Evolutionary conservation across 1,284 basidiomycete genomes (phyloP), one percentile per base, ranked within the genome.

Genomic region (Ustilago hordei): DNA sequence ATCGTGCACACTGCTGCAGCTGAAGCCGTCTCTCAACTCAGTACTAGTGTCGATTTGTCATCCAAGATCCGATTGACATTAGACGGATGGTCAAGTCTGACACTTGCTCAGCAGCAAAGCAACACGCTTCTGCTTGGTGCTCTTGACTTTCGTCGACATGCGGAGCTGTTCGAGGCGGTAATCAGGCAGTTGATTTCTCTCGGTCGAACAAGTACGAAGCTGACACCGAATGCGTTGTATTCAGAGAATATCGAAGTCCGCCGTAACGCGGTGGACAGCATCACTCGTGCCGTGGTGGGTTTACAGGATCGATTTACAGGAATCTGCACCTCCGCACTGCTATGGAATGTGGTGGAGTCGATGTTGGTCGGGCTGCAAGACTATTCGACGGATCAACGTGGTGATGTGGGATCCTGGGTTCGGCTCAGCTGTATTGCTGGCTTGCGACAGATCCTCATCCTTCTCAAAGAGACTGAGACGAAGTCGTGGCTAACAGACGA

Each of bases 351-450:
- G 34, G 28, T 71, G 3, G n/a, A 5, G 17, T 64, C 47, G n/a
- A 64, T 60, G 38, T 86, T 92, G 23, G 84, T 82, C 13, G 95
- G 94, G 2, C 86, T 99, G 45, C 89, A 90, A 17, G 96, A 99
- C 87, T 98, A 98, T 84, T 92, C 94, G 2, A 91, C 91, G 36
- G 97, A 99, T 84, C 93, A 97, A 86, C 90, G 97, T 65, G 97
- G 97, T 5, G 97, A 99, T 84, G 93, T 99, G 31, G 97, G 97
- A 34, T 98, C 95, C 0, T 98, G 95, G 95, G 90, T 97, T 35
- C 92, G 97, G 57, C 89, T 93, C n/a, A 68, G 91, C 47, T 91
- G 91, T 82, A 88, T 94, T 71, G 89, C 89, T 56, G 91, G 92
- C 17, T 82, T 94, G 17, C 48, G 72, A 35, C 64, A 79, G 92